Percentiles rank a stretch among this genome's conserved stretches.
These are phyloP conservation scores for Acarospora socialis DNA, from an alignment of 2,329 filamentous ascomycete species.

Conservation along the genomic window DNA sequence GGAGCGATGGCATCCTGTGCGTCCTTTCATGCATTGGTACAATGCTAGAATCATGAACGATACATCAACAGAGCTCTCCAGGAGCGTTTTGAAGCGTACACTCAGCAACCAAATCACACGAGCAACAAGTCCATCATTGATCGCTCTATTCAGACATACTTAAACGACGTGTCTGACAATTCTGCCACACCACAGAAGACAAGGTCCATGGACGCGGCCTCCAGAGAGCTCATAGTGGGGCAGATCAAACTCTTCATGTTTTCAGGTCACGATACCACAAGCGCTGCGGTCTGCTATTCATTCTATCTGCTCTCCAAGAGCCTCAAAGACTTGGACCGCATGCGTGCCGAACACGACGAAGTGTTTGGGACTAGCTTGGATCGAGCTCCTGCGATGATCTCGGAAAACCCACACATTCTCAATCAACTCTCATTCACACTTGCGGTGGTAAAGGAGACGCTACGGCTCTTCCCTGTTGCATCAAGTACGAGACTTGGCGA, in stretches of 20 bases:
- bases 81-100: no score
- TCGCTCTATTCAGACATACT: conserved; percentile 12
- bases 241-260: no score
- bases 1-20: no score
- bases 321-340: conserved; percentile 18
- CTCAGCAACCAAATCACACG: conserved; percentile 4
- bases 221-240: no score
- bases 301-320: conserved; percentile 20
- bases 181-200: not conserved
- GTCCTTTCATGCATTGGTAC: no score
- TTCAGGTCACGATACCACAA: no score
- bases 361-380: conserved; percentile 21
- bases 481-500: conserved; percentile 19
- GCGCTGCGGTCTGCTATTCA: conserved; percentile 25
- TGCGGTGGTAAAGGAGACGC: conserved; percentile 26
- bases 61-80: no score
- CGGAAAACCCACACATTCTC: conserved; percentile 18
- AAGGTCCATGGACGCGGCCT: no score
- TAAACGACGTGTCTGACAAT: not conserved
- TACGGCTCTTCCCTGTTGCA: conserved; percentile 20
- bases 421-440: conserved; percentile 25
- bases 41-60: no score
- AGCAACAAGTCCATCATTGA: conserved; percentile 12
- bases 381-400: conserved; percentile 11
- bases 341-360: conserved; percentile 26